A percentile compares a stretch with the other conserved stretches of the same genome.
These are phyloP conservation scores for Amaranthus hypochondriacus DNA, from an alignment of 148 eudicot genomes.

Conservation along the genomic window DNA sequence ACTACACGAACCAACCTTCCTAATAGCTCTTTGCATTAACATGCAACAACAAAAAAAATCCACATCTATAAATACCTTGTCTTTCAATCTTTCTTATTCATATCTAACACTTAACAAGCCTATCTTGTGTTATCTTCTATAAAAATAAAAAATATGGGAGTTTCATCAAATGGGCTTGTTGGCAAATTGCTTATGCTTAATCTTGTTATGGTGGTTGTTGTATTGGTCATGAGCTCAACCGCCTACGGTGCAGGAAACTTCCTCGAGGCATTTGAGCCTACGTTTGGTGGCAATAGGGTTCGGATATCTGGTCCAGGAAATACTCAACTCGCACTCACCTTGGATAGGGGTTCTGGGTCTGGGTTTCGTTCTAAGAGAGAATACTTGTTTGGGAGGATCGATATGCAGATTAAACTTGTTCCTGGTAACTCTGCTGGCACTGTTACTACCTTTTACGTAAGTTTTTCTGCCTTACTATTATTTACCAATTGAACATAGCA, in stretches of 20 bases:
- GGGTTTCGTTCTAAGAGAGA: constrained; percentile 42
- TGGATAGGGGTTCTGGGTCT: constrained; percentile 44
- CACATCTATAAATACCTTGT: background rate
- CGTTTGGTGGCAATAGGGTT: constrained; percentile 42
- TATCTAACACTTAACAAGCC: background rate
- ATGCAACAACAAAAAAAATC: no score
- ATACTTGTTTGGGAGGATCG: constrained; percentile 45
- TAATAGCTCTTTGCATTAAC: no score
- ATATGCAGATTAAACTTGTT: constrained; percentile 45
- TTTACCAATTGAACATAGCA: background rate
- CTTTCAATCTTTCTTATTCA: constrained; percentile 7
- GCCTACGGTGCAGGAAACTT: constrained; percentile 30
- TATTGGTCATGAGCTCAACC: constrained; percentile 10
- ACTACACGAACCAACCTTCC: no score
- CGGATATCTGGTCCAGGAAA: constrained; percentile 12
- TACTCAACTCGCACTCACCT: constrained; percentile 30
- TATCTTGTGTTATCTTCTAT: background rate
- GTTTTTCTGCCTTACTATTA: background rate
- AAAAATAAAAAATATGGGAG: background rate
- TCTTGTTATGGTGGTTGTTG: background rate
- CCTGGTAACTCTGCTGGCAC: constrained; percentile 53
- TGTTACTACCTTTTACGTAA: constrained; percentile 47
- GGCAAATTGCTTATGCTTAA: background rate
- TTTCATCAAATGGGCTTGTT: constrained; percentile 26
- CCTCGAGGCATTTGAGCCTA: constrained; percentile 35